phyloP scores from a whole-genome alignment of 2,329 filamentous ascomycete genomes.

The Trichoderma guizhouense region DNA sequence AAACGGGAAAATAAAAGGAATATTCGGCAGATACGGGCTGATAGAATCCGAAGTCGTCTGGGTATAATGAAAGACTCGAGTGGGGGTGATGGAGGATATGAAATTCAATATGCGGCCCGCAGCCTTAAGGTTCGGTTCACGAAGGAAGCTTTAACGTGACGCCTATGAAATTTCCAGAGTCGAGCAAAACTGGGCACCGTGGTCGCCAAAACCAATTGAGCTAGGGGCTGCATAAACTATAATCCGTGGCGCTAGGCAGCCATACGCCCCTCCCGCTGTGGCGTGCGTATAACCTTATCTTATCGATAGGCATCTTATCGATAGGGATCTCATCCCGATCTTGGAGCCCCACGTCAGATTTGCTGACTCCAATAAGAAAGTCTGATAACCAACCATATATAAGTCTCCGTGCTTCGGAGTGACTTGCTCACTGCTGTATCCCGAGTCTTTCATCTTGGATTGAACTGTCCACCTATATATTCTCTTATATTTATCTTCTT shows the following conservation, averaged over 20 bases:
- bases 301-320: constrained; percentile 25
- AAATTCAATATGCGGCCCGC: constrained; percentile 6
- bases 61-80: background rate
- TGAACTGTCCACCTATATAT: background rate
- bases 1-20: background rate
- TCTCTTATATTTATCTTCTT: background rate
- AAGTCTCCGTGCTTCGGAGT: background rate
- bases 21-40: background rate
- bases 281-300: constrained; percentile 20
- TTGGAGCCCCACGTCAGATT: background rate
- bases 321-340: background rate
- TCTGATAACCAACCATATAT: background rate
- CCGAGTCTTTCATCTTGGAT: background rate
- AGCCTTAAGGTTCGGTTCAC: constrained; percentile 17
- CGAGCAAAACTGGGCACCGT: constrained; percentile 37
- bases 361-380: too few relatives aligned
- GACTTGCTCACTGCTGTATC: background rate
- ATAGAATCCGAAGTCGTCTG: background rate
- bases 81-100: constrained; percentile 15
- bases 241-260: constrained; percentile 30
- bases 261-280: background rate
- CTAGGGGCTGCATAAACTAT: constrained; percentile 38
- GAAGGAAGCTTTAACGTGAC: constrained; percentile 4
- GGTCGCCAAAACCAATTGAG: constrained; percentile 41
- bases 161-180: constrained; percentile 39